phyloP scores from a whole-genome alignment of 257 asterid species.

The Craterostigma plantagineum region DNA sequence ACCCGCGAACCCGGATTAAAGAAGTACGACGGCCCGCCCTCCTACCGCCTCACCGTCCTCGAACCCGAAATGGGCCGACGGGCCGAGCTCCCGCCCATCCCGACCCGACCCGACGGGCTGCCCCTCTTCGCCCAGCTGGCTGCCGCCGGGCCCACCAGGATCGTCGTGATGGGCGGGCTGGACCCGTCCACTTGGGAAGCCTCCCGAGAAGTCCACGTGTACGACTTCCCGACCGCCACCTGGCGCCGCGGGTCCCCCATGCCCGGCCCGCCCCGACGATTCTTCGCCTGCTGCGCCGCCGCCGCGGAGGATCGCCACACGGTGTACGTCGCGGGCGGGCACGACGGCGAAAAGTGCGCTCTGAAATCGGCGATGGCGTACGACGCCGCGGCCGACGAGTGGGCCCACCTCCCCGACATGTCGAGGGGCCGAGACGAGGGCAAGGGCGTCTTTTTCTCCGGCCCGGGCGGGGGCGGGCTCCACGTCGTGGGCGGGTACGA shows the following conservation, averaged over 20 bases:
- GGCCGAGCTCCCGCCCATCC: conserved; percentile 37
- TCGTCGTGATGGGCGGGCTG: conserved; percentile 65
- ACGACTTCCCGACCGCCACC: conserved; percentile 28
- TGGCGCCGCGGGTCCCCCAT: conserved; percentile 59
- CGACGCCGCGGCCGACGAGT: conserved; percentile 27
- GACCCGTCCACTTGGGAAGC: conserved; percentile 46
- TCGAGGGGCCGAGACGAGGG: conserved; percentile 53
- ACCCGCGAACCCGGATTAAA: conserved; percentile 4
- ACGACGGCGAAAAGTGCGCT: conserved; percentile 50
- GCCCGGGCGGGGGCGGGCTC: no score
- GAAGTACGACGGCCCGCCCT: conserved; percentile 13
- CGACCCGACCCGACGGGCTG: conserved; percentile 29
- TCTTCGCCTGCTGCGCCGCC: conserved; percentile 66
- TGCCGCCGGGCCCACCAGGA: conserved; percentile 33
- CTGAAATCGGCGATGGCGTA: conserved; percentile 46
- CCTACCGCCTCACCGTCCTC: conserved; percentile 32
- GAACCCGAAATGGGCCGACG: conserved; percentile 54
- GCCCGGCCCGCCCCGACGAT: conserved; percentile 41
- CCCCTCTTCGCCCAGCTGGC: conserved; percentile 57
- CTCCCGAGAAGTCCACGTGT: conserved; percentile 20
- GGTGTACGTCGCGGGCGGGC: conserved; percentile 72
- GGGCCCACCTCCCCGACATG: conserved; percentile 53
- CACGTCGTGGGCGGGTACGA: conserved; percentile 62
- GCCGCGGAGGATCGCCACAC: conserved; percentile 10
- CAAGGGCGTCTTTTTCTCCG: conserved; percentile 23